Evolutionary conservation across 1,284 basidiomycete species (phyloP).

Genomic region (Sphagnurus paluster): DNA sequence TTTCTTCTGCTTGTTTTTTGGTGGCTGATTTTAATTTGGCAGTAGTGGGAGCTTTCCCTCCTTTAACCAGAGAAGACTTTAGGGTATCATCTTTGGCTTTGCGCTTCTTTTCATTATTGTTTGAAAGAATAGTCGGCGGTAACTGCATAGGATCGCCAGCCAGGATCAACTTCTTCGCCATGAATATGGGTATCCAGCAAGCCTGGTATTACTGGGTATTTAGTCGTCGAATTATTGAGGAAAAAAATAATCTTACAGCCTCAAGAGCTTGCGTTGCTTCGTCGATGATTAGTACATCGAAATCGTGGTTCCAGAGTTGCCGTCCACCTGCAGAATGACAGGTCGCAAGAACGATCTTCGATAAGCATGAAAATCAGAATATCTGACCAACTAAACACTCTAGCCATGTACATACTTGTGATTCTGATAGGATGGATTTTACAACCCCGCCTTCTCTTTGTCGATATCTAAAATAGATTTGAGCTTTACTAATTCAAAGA

Average conservation of each 20-base stretch:
- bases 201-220: slow-evolving; percentile 47
- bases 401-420: too few relatives aligned
- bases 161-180: slow-evolving; percentile 84
- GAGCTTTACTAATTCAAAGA: too few relatives aligned
- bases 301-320: slow-evolving; percentile 73
- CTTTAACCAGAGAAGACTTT: slow-evolving; percentile 19
- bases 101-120: slow-evolving; percentile 39
- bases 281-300: slow-evolving; percentile 94
- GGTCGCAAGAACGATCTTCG: slow-evolving; percentile 84
- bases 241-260: slow-evolving; percentile 59
- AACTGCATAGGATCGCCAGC: slow-evolving; percentile 92
- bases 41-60: slow-evolving; percentile 10
- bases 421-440: slow-evolving; percentile 73
- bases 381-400: too few relatives aligned
- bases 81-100: slow-evolving; percentile 28
- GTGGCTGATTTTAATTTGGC: slow-evolving; percentile 1
- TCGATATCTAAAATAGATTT: slow-evolving; percentile 76
- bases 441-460: slow-evolving; percentile 86
- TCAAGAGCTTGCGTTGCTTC: slow-evolving; percentile 98
- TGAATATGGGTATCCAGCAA: slow-evolving; percentile 95
- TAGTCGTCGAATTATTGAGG: background rate
- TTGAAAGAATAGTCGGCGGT: slow-evolving; percentile 87
- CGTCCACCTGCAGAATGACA: slow-evolving; percentile 89
- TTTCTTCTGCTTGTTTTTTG: background rate
- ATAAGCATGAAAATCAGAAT: slow-evolving; percentile 1